Evolutionary conservation across 139 green algal species (phyloP).

Genomic region (Micractinium conductrix): DNA sequence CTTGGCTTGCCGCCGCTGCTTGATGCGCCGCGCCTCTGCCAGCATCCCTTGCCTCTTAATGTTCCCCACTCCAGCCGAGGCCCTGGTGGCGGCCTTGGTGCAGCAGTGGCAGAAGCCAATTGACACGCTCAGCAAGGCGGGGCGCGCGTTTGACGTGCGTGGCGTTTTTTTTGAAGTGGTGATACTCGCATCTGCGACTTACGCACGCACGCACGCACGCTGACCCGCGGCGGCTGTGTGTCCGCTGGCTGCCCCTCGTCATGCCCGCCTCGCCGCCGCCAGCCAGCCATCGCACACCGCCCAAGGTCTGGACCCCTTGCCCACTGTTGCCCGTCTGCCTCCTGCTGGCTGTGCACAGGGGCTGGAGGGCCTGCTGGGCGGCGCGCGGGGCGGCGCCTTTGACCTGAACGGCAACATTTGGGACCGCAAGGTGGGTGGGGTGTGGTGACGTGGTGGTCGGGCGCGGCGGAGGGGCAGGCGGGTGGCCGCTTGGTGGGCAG

Average conservation of each 20-base stretch:
- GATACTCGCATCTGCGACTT: too few species aligned
- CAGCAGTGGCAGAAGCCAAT: conserved; percentile 70
- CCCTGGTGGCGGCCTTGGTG: conserved; percentile 56
- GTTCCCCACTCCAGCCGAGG: conserved; percentile 59
- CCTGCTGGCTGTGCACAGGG: conserved; percentile 40
- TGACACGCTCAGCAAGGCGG: conserved; percentile 67
- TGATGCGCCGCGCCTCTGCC: background rate
- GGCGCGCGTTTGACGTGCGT: conserved; percentile 75
- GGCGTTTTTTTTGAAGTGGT: too few species aligned
- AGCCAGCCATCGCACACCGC: background rate
- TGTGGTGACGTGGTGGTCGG: too few species aligned
- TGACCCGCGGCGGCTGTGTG: too few species aligned
- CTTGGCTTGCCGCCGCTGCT: too few species aligned
- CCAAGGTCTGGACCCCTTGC: background rate
- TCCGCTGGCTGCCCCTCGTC: background rate
- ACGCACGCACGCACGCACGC: too few species aligned
- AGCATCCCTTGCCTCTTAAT: background rate
- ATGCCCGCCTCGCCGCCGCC: background rate
- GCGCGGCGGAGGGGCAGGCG: too few species aligned
- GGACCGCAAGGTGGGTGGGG: conserved; percentile 64
- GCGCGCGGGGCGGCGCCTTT: conserved; percentile 70
- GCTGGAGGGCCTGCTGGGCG: conserved; percentile 83
- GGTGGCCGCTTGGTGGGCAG: too few species aligned
- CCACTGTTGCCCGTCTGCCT: background rate
- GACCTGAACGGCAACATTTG: conserved; percentile 75